These are phyloP conservation scores for Ehretia macrophylla DNA, from an alignment of 257 asterid species.

Conservation along the genomic window DNA sequence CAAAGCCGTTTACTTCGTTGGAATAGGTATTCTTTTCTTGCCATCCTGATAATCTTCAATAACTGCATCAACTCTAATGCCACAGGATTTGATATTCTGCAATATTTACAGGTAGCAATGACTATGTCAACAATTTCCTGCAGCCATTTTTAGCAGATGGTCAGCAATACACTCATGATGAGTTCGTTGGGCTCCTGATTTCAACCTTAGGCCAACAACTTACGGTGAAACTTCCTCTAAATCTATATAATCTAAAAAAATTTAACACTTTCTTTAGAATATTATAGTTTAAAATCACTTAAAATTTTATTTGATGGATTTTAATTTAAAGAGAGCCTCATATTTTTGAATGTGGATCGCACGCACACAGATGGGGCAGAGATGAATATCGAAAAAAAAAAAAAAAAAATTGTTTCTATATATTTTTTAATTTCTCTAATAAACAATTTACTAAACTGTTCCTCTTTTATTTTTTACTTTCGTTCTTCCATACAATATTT, in stretches of 20 bases:
- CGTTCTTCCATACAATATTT: too few relatives aligned
- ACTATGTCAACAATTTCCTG: conserved; percentile 74
- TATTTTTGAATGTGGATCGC: too few relatives aligned
- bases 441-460: too few relatives aligned
- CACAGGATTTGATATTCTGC: not conserved
- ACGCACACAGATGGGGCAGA: too few relatives aligned
- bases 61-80: not conserved
- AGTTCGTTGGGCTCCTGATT: conserved; percentile 45
- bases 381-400: too few relatives aligned
- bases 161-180: conserved; percentile 65
- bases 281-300: too few relatives aligned
- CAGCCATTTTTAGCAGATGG: conserved; percentile 68
- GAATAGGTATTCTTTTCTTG: conserved; percentile 43
- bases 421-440: too few relatives aligned
- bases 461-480: not conserved
- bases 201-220: conserved; percentile 60
- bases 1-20: conserved; percentile 58
- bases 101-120: conserved; percentile 65
- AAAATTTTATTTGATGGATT: too few relatives aligned
- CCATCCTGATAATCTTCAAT: not conserved
- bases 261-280: too few relatives aligned
- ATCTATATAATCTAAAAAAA: too few relatives aligned
- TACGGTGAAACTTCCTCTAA: conserved; percentile 22
- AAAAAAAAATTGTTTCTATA: too few relatives aligned
- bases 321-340: too few relatives aligned